A percentile compares a stretch with the other conserved stretches of the same genome.
These are phyloP conservation scores for Lavandula angustifolia DNA, from an alignment of 257 asterid genomes.

Conservation along the genomic window DNA sequence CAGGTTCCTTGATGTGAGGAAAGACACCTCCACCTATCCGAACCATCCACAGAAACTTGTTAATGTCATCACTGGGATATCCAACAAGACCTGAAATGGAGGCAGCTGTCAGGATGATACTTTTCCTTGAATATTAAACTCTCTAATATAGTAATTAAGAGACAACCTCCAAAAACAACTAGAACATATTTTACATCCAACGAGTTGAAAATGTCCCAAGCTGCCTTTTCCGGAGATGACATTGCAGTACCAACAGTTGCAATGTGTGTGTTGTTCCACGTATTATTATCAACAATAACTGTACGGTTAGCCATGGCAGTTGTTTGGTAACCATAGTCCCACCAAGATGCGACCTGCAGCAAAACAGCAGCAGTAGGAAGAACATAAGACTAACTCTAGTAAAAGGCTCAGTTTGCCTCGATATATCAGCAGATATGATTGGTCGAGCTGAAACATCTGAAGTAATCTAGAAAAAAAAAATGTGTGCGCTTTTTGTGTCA, in stretches of 20 bases:
- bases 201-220: constrained; percentile 94
- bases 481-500: not conserved
- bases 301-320: constrained; percentile 99
- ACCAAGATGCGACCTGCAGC: constrained; percentile 98
- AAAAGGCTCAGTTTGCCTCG: constrained; percentile 8
- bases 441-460: constrained; percentile 13
- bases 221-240: constrained; percentile 99
- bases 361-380: constrained; percentile 32
- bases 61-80: constrained; percentile 97
- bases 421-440: not conserved
- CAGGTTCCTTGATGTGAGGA: constrained; percentile 99
- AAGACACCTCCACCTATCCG: constrained; percentile 98
- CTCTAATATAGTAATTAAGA: constrained; percentile 20
- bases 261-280: constrained; percentile 99
- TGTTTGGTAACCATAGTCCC: constrained; percentile 99
- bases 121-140: constrained; percentile 6
- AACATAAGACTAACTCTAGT: not conserved
- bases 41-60: constrained; percentile 99
- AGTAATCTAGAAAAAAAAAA: not conserved
- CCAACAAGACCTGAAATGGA: constrained; percentile 88
- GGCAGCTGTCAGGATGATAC: constrained; percentile 29
- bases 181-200: constrained; percentile 98
- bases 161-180: constrained; percentile 98
- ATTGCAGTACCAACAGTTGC: constrained; percentile 99
- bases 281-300: constrained; percentile 94